Evolutionary conservation across 2,329 filamentous ascomycete genomes (phyloP).

Genomic region (Arthrobotrys megalospora): DNA sequence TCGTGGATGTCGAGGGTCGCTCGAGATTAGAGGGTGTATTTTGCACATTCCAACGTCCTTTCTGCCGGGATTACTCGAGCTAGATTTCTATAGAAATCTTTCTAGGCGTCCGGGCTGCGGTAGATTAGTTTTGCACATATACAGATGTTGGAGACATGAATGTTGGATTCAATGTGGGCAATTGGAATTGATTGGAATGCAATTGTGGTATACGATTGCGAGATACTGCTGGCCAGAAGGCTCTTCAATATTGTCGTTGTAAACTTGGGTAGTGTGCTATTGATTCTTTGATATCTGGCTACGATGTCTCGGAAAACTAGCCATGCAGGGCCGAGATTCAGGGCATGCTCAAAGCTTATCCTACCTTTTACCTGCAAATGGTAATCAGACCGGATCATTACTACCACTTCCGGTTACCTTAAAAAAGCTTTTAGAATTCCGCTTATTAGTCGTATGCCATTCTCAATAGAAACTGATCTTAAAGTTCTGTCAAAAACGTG

Average conservation of each 20-base stretch:
- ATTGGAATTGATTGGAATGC: no score
- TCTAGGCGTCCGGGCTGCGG: background rate
- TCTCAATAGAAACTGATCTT: background rate
- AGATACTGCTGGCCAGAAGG: no score
- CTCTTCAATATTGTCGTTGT: no score
- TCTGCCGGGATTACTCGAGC: background rate
- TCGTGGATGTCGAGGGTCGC: background rate
- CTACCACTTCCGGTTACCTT: background rate
- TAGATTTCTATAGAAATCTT: background rate
- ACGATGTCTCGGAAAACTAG: background rate
- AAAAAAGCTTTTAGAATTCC: conserved; percentile 7
- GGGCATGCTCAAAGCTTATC: conserved; percentile 8
- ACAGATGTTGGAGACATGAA: no score
- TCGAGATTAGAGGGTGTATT: background rate
- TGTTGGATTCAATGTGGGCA: no score
- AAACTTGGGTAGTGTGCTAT: no score
- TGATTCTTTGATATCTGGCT: background rate
- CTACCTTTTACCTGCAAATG: conserved; percentile 2
- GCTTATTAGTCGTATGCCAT: background rate
- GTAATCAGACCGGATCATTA: background rate
- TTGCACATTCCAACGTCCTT: background rate
- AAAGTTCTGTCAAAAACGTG: background rate
- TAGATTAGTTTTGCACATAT: background rate
- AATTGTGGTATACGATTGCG: no score
- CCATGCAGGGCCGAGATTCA: background rate